phyloP scores from a whole-genome alignment of 1,284 basidiomycete genomes.

The Phlebopus sp. region DNA sequence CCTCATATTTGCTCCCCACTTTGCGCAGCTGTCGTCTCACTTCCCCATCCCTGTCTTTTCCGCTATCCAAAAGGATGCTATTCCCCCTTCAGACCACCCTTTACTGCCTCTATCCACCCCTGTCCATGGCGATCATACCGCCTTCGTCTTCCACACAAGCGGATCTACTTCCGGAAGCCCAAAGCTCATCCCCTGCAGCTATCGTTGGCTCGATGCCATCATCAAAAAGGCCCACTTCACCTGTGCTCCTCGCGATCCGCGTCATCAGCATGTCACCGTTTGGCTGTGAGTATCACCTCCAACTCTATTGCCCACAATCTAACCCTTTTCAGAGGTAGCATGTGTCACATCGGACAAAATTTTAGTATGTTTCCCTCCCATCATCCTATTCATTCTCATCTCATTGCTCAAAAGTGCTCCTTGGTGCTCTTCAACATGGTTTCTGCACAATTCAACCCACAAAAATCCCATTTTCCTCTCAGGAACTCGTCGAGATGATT shows the following conservation, averaged over 20 bases:
- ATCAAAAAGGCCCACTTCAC: constrained; percentile 55
- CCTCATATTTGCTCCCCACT: constrained; percentile 58
- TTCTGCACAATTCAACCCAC: constrained; percentile 70
- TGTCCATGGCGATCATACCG: constrained; percentile 42
- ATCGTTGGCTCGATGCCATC: constrained; percentile 56
- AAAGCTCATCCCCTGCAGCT: constrained; percentile 67
- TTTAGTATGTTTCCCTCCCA: constrained; percentile 50
- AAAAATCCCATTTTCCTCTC: constrained; percentile 58
- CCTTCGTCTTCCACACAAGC: constrained; percentile 72
- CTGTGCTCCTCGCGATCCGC: constrained; percentile 44
- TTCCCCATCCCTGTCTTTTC: constrained; percentile 49
- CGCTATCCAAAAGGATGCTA: constrained; percentile 40
- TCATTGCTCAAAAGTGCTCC: constrained; percentile 47
- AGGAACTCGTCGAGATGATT: constrained; percentile 71
- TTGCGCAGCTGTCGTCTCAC: constrained; percentile 31
- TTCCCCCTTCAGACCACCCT: constrained; percentile 35
- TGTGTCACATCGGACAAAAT: constrained; percentile 67
- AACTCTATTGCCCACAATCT: constrained; percentile 23
- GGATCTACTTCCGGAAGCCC: constrained; percentile 74
- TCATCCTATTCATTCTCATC: constrained; percentile 24
- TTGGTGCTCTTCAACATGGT: constrained; percentile 67
- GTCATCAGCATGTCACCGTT: constrained; percentile 61
- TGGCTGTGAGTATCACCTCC: constrained; percentile 52
- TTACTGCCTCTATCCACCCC: constrained; percentile 45
- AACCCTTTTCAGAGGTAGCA: constrained; percentile 54